These are phyloP conservation scores for Penium margaritaceum DNA, from an alignment of 139 green algal genomes.

Conservation along the genomic window DNA sequence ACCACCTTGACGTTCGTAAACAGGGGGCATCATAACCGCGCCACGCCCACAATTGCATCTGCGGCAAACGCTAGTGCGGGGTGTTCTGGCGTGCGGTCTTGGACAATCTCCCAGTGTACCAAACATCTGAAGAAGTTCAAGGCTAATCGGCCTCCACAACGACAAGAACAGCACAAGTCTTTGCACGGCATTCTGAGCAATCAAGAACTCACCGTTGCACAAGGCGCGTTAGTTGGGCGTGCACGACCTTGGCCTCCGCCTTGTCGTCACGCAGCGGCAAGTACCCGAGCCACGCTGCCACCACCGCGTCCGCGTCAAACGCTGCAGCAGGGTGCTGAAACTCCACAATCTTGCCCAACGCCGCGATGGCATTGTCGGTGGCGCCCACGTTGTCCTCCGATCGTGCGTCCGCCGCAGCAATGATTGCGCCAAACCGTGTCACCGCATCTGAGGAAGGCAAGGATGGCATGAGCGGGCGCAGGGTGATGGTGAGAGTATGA, in stretches of 20 bases:
- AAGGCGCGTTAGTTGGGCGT: slow-evolving; percentile 66
- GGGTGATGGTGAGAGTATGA: too few species aligned
- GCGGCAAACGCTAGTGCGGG: too few species aligned
- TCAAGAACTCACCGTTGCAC: slow-evolving; percentile 34
- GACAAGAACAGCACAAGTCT: too few species aligned
- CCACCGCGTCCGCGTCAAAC: slow-evolving; percentile 34
- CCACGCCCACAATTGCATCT: too few species aligned
- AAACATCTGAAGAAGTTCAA: too few species aligned
- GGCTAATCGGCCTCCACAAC: too few species aligned
- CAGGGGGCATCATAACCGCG: too few species aligned
- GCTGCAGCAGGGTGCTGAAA: slow-evolving; percentile 25
- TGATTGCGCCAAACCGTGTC: slow-evolving; percentile 7
- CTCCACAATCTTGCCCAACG: slow-evolving; percentile 50
- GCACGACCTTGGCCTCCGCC: slow-evolving; percentile 51
- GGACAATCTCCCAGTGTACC: too few species aligned
- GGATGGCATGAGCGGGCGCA: too few species aligned
- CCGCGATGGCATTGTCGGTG: slow-evolving; percentile 50
- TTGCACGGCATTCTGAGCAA: too few species aligned
- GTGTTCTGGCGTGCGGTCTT: too few species aligned
- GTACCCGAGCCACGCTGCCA: slow-evolving; percentile 33
- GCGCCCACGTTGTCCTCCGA: slow-evolving; percentile 35
- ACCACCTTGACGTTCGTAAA: too few species aligned
- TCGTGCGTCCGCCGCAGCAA: slow-evolving; percentile 34
- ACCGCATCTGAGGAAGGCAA: slow-evolving; percentile 23
- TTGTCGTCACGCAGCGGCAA: slow-evolving; percentile 41